Evolutionary conservation across 2,329 filamentous ascomycete species (phyloP).

Genomic region (Cyanodermella asteris): DNA sequence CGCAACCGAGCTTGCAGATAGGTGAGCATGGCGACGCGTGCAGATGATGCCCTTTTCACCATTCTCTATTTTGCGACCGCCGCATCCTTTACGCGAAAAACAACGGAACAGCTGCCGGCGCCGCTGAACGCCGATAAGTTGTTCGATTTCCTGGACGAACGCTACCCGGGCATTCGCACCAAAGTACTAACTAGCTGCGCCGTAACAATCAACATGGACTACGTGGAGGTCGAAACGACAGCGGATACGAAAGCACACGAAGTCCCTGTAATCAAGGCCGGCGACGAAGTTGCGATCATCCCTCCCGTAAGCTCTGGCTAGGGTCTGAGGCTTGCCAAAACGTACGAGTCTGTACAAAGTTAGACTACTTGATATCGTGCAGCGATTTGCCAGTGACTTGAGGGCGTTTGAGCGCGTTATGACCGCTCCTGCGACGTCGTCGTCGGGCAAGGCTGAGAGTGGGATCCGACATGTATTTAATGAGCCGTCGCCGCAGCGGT

Average conservation of each 20-base stretch:
- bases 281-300: slow-evolving; percentile 72
- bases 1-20: no score
- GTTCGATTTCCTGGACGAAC: slow-evolving; percentile 44
- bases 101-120: slow-evolving; percentile 42
- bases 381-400: no score
- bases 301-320: slow-evolving; percentile 78
- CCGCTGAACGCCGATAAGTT: slow-evolving; percentile 41
- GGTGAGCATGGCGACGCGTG: no score
- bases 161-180: slow-evolving; percentile 45
- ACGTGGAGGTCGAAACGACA: slow-evolving; percentile 42
- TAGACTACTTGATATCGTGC: no score
- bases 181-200: slow-evolving; percentile 51
- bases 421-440: no score
- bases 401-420: no score
- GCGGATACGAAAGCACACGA: slow-evolving; percentile 10
- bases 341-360: no score
- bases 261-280: slow-evolving; percentile 39
- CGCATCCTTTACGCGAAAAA: slow-evolving; percentile 45
- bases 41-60: no score
- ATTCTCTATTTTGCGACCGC: slow-evolving; percentile 67
- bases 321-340: no score
- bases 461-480: no score
- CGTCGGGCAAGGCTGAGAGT: no score
- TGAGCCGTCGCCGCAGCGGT: no score
- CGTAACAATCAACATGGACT: slow-evolving; percentile 61